Base-by-base conservation (phyloP, 768 basidiomycete species). In the Serendipita sp. region DNA sequence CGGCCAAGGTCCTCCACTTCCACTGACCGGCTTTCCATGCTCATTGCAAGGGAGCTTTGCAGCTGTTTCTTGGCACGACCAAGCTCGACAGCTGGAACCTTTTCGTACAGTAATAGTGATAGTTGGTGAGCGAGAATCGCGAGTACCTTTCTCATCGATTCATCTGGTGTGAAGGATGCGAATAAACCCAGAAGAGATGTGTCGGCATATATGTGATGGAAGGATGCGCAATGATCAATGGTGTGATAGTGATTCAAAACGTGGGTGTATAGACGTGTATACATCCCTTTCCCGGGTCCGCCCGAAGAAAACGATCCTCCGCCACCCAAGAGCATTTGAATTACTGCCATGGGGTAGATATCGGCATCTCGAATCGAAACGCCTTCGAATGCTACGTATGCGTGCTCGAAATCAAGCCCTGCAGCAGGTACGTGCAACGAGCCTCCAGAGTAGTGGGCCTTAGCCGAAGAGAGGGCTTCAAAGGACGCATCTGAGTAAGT, bases 221-320 rank as follows among this genome's bases (percentile, higher is more conserved):
- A 97, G 18, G 91, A 87, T 7, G 89, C 86, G 73, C 94, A 97
- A 74, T 93, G 91, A 74, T 98, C 95, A 70, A 98, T 82, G 71
- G 90, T 85, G 62, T 91, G 83, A 77, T 92, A 90, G 71, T 90
- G 88, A 73, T 98, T 97, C 65, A 98, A 84, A 70, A 98, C 91
- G 72, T 92, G 85, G 8, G 92, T 95, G 77, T 98, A 97, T 34
- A 97, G 76, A 30, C 95, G 86, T 38, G 93, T 92, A 79, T 96
- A 98, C 95, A 98, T 98, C 70, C 95, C 95, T 77, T 98, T 98
- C 15, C 95, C 95, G 2, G 95, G 95, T 2, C 95, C 95, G 68
- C 95, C 92, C 81, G 69, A 28, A 63, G 93, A 96, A 80, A 99
- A 99, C 73, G 86, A 89, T 16, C 93, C 93, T 5, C 95, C 95